Conservation (phyloP, 2,329 filamentous ascomycete species). For the Ampelomyces quisqualis region DNA sequence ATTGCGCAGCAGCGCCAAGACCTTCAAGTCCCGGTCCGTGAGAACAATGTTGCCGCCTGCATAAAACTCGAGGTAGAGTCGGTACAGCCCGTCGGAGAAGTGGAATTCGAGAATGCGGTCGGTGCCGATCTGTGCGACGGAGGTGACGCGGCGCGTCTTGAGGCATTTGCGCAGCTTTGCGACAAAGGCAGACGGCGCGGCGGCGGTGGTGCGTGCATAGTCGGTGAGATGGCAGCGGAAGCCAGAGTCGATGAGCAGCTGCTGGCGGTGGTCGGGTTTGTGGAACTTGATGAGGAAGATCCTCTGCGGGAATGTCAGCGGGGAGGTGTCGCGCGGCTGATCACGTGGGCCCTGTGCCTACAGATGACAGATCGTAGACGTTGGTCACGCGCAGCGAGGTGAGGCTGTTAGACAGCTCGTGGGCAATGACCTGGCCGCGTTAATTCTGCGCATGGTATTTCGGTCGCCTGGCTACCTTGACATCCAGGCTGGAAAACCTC, state of each 20-base stretch:
- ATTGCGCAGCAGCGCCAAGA: slow-evolving; percentile 75
- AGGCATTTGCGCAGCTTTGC: slow-evolving; percentile 81
- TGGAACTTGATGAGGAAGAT: slow-evolving; percentile 96
- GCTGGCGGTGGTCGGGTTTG: slow-evolving; percentile 83
- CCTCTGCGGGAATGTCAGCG: slow-evolving; percentile 52
- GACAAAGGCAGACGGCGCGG: slow-evolving; percentile 82
- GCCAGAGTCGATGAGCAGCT: slow-evolving; percentile 89
- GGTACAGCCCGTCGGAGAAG: slow-evolving; percentile 88
- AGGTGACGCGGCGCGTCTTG: slow-evolving; percentile 80
- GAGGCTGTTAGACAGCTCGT: slow-evolving; percentile 80
- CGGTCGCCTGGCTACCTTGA: slow-evolving; percentile 55
- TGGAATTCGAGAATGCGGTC: slow-evolving; percentile 90
- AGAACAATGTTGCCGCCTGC: slow-evolving; percentile 93
- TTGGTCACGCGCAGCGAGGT: slow-evolving; percentile 82
- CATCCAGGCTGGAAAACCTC: slow-evolving; percentile 75
- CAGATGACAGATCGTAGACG: slow-evolving; percentile 90
- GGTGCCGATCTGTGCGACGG: slow-evolving; percentile 81
- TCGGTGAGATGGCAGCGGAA: slow-evolving; percentile 94
- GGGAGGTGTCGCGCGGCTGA: neutral
- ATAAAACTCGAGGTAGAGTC: slow-evolving; percentile 92
- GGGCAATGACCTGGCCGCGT: slow-evolving; percentile 74
- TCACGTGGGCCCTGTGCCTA: slow-evolving; percentile 39
- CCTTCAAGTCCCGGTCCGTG: slow-evolving; percentile 80
- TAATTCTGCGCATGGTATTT: neutral
- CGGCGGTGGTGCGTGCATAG: slow-evolving; percentile 83